Base-by-base conservation (phyloP, 352 stramenopile species). In the Peronospora belbahrii region DNA sequence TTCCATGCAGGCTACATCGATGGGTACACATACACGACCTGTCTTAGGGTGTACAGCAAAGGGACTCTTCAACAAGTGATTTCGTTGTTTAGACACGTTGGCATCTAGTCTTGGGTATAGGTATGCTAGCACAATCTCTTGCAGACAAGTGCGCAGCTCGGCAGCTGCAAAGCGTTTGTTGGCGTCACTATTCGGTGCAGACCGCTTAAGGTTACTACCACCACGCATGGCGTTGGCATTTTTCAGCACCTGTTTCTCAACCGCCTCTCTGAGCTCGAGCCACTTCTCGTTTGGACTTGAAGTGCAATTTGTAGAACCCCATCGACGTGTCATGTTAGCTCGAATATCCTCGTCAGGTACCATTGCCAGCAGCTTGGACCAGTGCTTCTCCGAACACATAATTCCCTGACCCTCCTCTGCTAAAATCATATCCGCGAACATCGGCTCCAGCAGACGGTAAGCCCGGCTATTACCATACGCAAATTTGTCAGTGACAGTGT, bases 1-100 rank as follows among this genome's bases (percentile, higher is more conserved):
- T 17, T 97, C 81, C 25, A 97, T 81, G 4, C 74, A 63, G 18
- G 57, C 28, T 53, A 77, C 59, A 84, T 77, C 48, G 39, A 99
- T 97, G 0, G 97, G 96, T 14, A 99, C 96, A 69, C 96, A 99
- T 9, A 99, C 95, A 17, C 96, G 76, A 14, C 96, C 93, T 0
- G 94, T 98, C 78, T 99, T 99, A 4, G 96, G 96, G 65, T 99
- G 96, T 17, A 98, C 92, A 19, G 92, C 97, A 58, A 99, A 99
- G 20, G 97, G 97, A 69, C 76, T 96, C 70, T 99, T 99, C 28
- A 99, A 79, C 76, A 99, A 97, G 82, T 99, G 97, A 85, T 99
- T 99, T 46, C 95, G 84, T 63, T 97, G 92, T 65, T 98, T 99
- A 51, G 95, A 99, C 40, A 99, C 97, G 67, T 99, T 99, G 28